A percentile compares a stretch with the other conserved stretches of the same genome.
These are phyloP conservation scores for Fusarium chlamydosporum DNA, from an alignment of 2,329 filamentous ascomycete species.

Conservation along the genomic window DNA sequence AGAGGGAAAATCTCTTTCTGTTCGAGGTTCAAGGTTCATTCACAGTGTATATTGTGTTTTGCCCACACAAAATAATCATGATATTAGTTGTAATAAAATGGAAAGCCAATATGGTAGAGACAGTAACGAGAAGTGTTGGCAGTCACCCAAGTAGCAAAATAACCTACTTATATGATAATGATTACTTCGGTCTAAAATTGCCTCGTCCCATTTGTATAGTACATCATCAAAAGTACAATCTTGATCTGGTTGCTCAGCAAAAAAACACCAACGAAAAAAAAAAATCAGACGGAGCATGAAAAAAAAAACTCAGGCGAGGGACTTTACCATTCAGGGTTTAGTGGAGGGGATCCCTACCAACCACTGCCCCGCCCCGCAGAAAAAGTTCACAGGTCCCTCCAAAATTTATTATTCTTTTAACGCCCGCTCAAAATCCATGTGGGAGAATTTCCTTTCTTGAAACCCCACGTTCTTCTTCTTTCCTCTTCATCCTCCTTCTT, in stretches of 20 bases:
- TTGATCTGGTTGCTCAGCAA: slow-evolving; percentile 28
- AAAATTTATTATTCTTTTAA: slow-evolving; percentile 52
- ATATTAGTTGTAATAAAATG: neutral
- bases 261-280: slow-evolving; percentile 21
- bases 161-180: too few relatives aligned
- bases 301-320: slow-evolving; percentile 54
- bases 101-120: neutral
- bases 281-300: slow-evolving; percentile 45
- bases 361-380: slow-evolving; percentile 50
- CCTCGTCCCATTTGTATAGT: slow-evolving; percentile 40
- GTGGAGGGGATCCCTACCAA: slow-evolving; percentile 48
- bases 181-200: slow-evolving; percentile 40
- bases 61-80: slow-evolving; percentile 11
- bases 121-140: neutral
- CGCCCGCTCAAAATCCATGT: slow-evolving; percentile 53
- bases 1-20: slow-evolving; percentile 18
- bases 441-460: slow-evolving; percentile 57
- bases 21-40: slow-evolving; percentile 26
- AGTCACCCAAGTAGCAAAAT: too few relatives aligned
- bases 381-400: slow-evolving; percentile 55
- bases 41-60: slow-evolving; percentile 23
- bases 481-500: slow-evolving; percentile 48
- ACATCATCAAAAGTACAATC: slow-evolving; percentile 32
- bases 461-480: slow-evolving; percentile 56
- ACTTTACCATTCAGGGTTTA: slow-evolving; percentile 42